phyloP scores from a whole-genome alignment of 257 asterid genomes.

The Jaltomata sinuosa region DNA sequence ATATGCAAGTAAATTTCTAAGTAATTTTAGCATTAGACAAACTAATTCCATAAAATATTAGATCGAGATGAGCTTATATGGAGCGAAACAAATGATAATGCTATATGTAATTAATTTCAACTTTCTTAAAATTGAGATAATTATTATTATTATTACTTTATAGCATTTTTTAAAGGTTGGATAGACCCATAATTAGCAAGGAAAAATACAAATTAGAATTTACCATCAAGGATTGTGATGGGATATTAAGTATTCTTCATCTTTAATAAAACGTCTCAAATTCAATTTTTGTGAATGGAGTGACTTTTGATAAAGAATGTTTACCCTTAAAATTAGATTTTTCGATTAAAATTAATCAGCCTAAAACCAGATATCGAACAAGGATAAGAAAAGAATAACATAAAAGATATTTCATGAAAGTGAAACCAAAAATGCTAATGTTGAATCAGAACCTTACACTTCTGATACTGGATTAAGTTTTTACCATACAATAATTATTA shows the following conservation, averaged over 20 bases:
- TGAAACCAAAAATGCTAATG: no score
- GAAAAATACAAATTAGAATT: no score
- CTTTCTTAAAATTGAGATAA: background rate
- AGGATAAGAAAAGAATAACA: background rate
- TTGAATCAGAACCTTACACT: no score
- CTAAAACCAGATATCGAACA: rapidly evolving
- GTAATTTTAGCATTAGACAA: background rate
- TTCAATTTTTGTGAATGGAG: background rate
- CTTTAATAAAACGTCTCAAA: background rate
- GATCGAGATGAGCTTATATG: background rate
- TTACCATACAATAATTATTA: no score
- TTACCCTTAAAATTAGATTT: background rate
- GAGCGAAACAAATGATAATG: background rate
- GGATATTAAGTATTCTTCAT: rapidly evolving
- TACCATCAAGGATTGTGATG: background rate
- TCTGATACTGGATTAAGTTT: no score
- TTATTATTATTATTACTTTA: background rate
- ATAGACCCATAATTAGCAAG: background rate
- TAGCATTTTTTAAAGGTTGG: background rate
- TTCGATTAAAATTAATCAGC: background rate
- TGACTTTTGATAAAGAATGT: background rate
- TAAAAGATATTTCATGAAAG: no score
- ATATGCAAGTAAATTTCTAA: background rate
- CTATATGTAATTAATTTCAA: background rate
- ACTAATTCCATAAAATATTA: background rate